These are phyloP conservation scores for Dentipellis fragilis DNA, from an alignment of 768 basidiomycete genomes.

Conservation along the genomic window DNA sequence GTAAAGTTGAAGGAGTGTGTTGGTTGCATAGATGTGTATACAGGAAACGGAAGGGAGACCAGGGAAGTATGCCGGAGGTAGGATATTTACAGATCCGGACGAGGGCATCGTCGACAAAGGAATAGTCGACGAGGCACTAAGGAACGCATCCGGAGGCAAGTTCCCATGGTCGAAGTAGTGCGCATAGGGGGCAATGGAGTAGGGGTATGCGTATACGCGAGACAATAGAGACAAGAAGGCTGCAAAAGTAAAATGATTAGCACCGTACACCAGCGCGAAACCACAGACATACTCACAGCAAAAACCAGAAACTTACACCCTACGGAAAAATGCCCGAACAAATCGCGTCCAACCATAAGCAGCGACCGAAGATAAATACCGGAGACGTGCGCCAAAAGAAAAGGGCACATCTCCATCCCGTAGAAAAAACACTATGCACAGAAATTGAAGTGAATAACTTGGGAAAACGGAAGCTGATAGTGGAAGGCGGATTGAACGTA, in stretches of 20 bases:
- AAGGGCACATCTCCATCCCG: constrained; percentile 7
- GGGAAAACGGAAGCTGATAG: constrained; percentile 10
- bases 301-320: constrained; percentile 11
- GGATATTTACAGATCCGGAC: not conserved
- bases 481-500: constrained; percentile 2
- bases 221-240: not conserved
- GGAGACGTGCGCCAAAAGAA: not conserved
- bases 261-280: not conserved
- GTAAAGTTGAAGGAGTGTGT: not conserved
- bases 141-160: not conserved
- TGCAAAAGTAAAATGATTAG: not conserved
- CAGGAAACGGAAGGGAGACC: not conserved
- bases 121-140: not conserved
- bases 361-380: constrained; percentile 4
- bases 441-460: constrained; percentile 11
- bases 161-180: not conserved
- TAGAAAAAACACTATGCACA: constrained; percentile 9
- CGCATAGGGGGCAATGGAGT: not conserved
- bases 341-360: constrained; percentile 1
- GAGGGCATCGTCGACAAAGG: not conserved
- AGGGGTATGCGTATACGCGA: constrained; percentile 5
- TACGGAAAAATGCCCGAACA: constrained; percentile 1
- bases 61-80: not conserved
- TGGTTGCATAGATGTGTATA: not conserved
- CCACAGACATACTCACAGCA: constrained; percentile 7